Evolutionary conservation across 2,329 filamentous ascomycete species (phyloP), one percentile per base, ranked within the genome.

Genomic region (Paecilomyces variotii): DNA sequence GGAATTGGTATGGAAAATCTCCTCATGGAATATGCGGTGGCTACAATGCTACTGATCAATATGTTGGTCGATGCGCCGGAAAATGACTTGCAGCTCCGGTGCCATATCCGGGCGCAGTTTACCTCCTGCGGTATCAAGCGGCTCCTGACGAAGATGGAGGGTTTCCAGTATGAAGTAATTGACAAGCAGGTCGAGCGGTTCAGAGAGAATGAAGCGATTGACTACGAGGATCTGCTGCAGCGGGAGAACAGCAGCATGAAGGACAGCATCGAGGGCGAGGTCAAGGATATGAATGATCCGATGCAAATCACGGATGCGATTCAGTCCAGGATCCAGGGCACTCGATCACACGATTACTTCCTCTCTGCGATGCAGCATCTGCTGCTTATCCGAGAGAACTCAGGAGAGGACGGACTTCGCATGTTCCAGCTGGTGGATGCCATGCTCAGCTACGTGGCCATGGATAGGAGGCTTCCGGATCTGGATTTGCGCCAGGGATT

Each of bases 401-500:
- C 95, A 67, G 88, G 89, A 54, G 94, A 97, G 71, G 94, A 99
- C 74, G 86, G 91, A 12, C 77, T 97, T 61, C 87, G 91, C 54
- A 94, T 97, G 88, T 99, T 97, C 77, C 94, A 97, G 78, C 84
- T 99, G 28, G 92, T 97, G 28, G 94, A 99, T 75, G 88, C 90
- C n/a, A 97, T 97, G 91, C 85, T 99, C 64, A 96, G 91, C 75
- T 97, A 97, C 74, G 93, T 99, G 62, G 93, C 93, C 67, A 99
- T 99, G 93, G 94, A 99, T 74, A 85, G 94, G 70, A 84, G 94
- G 63, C 76, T 97, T 63, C 94, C 94, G 45, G 93, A 99, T 74
- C 93, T 97, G 86, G 94, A 99, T 73, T 84, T 99, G 60, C 97
- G 97, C 79, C 93, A 97, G 74, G 96, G 91, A 70, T 84, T 99